Evolutionary conservation across 1,139 yeast species (phyloP), one percentile per base, ranked within the genome.

Genomic region (Yamadazyma aaseri): DNA sequence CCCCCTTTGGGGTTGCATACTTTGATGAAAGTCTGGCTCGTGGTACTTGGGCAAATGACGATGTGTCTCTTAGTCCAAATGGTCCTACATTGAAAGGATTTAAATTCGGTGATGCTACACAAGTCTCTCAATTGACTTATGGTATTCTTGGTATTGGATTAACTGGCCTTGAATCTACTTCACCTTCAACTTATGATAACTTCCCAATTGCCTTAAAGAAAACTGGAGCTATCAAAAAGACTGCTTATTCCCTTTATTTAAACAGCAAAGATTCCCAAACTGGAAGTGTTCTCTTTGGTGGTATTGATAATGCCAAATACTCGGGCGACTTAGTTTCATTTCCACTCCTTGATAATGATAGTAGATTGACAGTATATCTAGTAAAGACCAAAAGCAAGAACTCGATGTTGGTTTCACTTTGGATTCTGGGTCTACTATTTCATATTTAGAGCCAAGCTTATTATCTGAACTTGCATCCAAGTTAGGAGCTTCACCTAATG

Each of bases 91-190:
- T 41, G 6, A 25, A 29, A 17, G 11, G 15, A 9, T 30, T 28
- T 3, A 28, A 34, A 28, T 33, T 41, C 17, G 44, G 42, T 17
- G 38, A 25, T 32, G 44, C 40, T 9, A 35, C 34, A 16, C 1
- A 2, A 2, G 29, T 28, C 13, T 7, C 12, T 2, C 26, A 17
- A 11, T n/a, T 35, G 13, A 6, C 12, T 2, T 25, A 18, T 20
- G 79, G 79, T 18, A 71, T 76, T 21, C 54, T 77, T 25, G 84
- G 83, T 11, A 65, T 79, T 38, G 83, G 83, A 1, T 22, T 15
- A n/a, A 12, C 18, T 8, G 17, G 4, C 2, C 15, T 24, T 10
- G 38, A 36, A 25, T 32, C 34, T 13, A 23, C 42, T 14, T 4
- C 12, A 2, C 8, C 17, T 3, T 44, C 56, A 12, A 9, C 8